Conservation (phyloP, 495 filamentous ascomycete species). For the Parathielavia hyrcaniae region DNA sequence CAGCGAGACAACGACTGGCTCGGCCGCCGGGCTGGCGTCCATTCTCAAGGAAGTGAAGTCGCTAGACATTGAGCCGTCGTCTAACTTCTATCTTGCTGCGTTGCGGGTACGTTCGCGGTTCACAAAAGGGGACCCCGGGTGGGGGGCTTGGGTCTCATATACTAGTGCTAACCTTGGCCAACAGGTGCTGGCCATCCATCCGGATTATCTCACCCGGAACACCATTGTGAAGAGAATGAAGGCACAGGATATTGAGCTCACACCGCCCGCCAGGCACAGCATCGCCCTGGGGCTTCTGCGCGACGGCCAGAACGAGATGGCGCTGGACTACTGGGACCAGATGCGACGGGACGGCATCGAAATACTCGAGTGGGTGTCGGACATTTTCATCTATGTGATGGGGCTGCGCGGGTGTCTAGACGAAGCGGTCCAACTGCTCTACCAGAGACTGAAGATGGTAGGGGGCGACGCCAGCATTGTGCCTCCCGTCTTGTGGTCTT, state of each 20-base stretch:
- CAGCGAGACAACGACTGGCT: slow-evolving; percentile 56
- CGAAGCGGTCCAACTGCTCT: slow-evolving; percentile 62
- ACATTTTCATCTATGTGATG: slow-evolving; percentile 64
- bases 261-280: slow-evolving; percentile 56
- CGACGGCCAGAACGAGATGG: slow-evolving; percentile 76
- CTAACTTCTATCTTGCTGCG: slow-evolving; percentile 61
- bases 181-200: slow-evolving; percentile 73
- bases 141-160: neutral
- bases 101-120: slow-evolving; percentile 51
- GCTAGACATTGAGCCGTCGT: slow-evolving; percentile 53
- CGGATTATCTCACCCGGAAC: slow-evolving; percentile 69
- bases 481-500: slow-evolving; percentile 51
- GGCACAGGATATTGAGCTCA: slow-evolving; percentile 62
- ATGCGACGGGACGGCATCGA: slow-evolving; percentile 53
- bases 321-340: slow-evolving; percentile 62
- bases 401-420: slow-evolving; percentile 66
- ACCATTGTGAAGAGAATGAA: slow-evolving; percentile 65
- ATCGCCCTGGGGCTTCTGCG: slow-evolving; percentile 68
- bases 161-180: neutral
- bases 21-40: slow-evolving; percentile 51
- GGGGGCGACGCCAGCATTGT: slow-evolving; percentile 41
- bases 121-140: neutral
- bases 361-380: slow-evolving; percentile 66
- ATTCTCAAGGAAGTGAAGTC: slow-evolving; percentile 65
- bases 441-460: slow-evolving; percentile 43